These are phyloP conservation scores for Jamesozyma piceae DNA, from an alignment of 805 yeast genomes.

Conservation along the genomic window DNA sequence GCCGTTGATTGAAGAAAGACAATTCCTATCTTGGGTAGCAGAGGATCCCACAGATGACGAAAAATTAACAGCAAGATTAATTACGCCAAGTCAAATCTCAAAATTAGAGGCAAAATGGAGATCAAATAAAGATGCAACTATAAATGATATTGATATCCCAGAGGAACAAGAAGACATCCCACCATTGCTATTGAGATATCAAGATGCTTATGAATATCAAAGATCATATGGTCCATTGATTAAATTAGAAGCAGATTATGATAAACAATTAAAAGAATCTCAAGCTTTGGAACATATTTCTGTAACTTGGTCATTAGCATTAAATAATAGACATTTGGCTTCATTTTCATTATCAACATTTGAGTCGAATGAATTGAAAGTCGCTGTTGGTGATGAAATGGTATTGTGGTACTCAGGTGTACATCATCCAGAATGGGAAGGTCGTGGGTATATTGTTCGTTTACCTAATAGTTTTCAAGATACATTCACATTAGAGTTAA, in stretches of 20 bases:
- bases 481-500: conserved; percentile 63
- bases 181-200: conserved; percentile 68
- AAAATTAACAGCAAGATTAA: conserved; percentile 42
- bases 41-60: conserved; percentile 59
- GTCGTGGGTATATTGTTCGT: conserved; percentile 59
- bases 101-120: conserved; percentile 79
- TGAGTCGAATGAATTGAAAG: conserved; percentile 55
- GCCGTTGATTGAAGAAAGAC: conserved; percentile 70
- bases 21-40: conserved; percentile 75
- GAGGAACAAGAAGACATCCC: conserved; percentile 50
- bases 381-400: conserved; percentile 81
- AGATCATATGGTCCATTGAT: conserved; percentile 77
- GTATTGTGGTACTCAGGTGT: conserved; percentile 53
- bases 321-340: conserved; percentile 57
- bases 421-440: conserved; percentile 57
- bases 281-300: conserved; percentile 65
- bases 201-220: conserved; percentile 79
- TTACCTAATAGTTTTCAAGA: conserved; percentile 60
- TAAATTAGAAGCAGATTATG: conserved; percentile 73
- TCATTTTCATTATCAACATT: conserved; percentile 59
- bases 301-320: conserved; percentile 64
- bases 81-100: conserved; percentile 55
- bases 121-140: conserved; percentile 56
- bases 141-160: conserved; percentile 51
- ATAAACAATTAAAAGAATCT: conserved; percentile 62